Conservation (phyloP, 1,139 yeast genomes). For the Sugiyamaella japonica region DNA sequence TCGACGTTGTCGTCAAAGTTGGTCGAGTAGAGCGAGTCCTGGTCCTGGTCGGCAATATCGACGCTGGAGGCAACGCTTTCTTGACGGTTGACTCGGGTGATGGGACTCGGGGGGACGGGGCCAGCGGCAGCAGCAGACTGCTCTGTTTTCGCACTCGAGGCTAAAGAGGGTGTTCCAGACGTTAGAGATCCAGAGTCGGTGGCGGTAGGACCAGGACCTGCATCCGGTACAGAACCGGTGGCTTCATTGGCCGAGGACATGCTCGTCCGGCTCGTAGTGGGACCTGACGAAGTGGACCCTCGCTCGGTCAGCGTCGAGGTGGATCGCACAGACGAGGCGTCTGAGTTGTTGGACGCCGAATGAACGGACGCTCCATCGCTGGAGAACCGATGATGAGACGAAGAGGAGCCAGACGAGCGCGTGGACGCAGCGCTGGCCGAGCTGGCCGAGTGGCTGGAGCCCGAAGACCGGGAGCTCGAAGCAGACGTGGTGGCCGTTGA, state of each 20-base stretch:
- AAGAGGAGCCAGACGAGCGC: neutral
- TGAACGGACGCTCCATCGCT: constrained; percentile 8
- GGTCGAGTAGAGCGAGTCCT: constrained; percentile 1
- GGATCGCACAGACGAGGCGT: constrained; percentile 8
- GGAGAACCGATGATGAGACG: neutral
- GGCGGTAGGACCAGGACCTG: no score
- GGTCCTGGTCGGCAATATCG: constrained; percentile 26
- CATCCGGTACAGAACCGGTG: no score
- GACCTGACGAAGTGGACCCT: constrained; percentile 5
- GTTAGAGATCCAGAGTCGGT: neutral
- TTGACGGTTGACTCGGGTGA: constrained; percentile 12
- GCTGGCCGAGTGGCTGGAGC: neutral
- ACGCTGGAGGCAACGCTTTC: constrained; percentile 24
- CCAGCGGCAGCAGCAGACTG: neutral
- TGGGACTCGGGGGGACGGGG: neutral
- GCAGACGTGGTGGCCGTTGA: neutral
- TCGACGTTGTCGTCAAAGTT: constrained; percentile 14
- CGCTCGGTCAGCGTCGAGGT: constrained; percentile 4
- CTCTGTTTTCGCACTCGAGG: no score
- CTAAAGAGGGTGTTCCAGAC: no score
- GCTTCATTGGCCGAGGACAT: constrained; percentile 10
- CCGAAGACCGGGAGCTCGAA: neutral
- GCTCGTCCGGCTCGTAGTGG: constrained; percentile 1
- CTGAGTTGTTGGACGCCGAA: constrained; percentile 3
- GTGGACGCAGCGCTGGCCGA: neutral